A percentile compares a stretch with the other conserved stretches of the same genome.
Evolutionary conservation across 768 basidiomycete species (phyloP).

Genomic region (Russula lepida): DNA sequence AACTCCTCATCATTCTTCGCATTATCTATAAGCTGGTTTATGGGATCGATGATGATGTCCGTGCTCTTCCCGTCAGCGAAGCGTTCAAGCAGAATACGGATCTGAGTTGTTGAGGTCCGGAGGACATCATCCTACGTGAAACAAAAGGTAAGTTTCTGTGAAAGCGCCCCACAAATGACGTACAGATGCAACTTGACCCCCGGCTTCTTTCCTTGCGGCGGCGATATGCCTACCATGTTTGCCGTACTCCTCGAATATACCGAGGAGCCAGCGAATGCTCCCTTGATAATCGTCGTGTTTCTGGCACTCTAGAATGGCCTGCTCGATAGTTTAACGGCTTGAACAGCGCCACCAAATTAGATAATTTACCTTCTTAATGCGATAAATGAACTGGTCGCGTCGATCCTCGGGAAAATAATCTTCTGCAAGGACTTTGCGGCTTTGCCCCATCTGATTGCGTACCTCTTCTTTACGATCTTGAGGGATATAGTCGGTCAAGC

Average conservation of each 20-base stretch:
- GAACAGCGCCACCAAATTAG: too few species aligned
- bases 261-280: conserved; percentile 65
- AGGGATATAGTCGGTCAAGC: conserved; percentile 49
- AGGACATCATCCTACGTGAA: conserved; percentile 44
- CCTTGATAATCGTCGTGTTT: conserved; percentile 86
- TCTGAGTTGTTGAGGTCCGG: conserved; percentile 47
- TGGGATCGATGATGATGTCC: conserved; percentile 58
- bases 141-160: conserved; percentile 18
- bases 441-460: conserved; percentile 45
- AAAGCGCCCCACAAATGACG: conserved; percentile 14
- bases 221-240: conserved; percentile 39
- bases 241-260: conserved; percentile 54
- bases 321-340: background rate
- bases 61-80: conserved; percentile 74
- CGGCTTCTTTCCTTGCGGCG: conserved; percentile 28
- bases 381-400: conserved; percentile 87
- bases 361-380: conserved; percentile 70
- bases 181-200: conserved; percentile 24
- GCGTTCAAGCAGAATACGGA: conserved; percentile 80
- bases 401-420: conserved; percentile 89
- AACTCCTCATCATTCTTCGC: conserved; percentile 67
- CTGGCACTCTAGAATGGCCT: conserved; percentile 87
- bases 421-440: conserved; percentile 62
- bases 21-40: conserved; percentile 66
- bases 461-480: conserved; percentile 57